Base-by-base conservation (phyloP, 2,329 filamentous ascomycete species). In the Pseudogymnoascus sp. region DNA sequence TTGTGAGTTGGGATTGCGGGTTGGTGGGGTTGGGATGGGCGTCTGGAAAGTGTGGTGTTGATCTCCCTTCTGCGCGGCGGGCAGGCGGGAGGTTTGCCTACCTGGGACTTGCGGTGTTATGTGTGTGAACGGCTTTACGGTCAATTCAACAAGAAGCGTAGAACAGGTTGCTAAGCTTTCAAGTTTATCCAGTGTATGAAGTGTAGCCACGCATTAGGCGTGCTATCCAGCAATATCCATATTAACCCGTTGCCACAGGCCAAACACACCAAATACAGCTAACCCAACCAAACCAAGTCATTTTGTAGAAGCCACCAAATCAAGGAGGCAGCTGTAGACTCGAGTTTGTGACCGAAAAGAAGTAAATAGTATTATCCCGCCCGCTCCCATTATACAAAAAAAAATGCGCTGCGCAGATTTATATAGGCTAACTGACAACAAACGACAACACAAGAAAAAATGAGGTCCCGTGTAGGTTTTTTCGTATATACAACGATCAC, bases 361-460 rank as follows among this genome's bases (percentile, higher is more conserved):
- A 54, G 47, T 54, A 33, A 54, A 54, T 43, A 43, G 25, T 54
- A 54, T 54, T 54, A 54, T 33, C n/a, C 47, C 47, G 16, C 11
- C 28, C 25, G 18, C 43, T n/a, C n/a, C 47, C 47, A 54, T 54
- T 54, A 54, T 12, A 54, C 47, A 54, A 54, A 54, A 33, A 33
- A 54, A 50, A 50, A 50, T 33, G n/a, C 25, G 47, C 47, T 54
- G n/a, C 28, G 25, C 28, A 54, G n/a, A 54, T 54, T 33, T 54
- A 54, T 54, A n/a, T 54, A 33, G 28, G 47, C 47, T 54, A 54
- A 54, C 28, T 33, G 4, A 30, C 47, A 54, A 33, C 41, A 47
- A 47, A 38, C 16, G 18, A 28, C 43, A 50, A 54, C 25, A 33
- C 47, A 33, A 54, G 47, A 54, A 54, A 37, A 54, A 54, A 33